phyloP scores from a whole-genome alignment of 2,329 filamentous ascomycete genomes.

The Cladophialophora carrionii region DNA sequence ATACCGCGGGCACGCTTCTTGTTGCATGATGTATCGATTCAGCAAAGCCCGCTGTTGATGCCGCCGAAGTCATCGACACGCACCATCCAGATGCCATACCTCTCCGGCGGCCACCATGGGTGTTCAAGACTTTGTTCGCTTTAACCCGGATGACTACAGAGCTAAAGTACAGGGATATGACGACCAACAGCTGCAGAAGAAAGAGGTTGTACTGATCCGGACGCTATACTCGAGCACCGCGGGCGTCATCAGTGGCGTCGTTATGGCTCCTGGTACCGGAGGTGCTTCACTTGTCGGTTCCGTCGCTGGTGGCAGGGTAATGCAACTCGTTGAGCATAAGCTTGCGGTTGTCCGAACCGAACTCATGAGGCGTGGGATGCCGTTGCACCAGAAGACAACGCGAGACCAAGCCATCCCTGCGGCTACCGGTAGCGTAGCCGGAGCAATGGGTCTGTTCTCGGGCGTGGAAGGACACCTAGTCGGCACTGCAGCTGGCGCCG shows the following conservation, averaged over 20 bases:
- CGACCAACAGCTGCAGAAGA: slow-evolving; percentile 13
- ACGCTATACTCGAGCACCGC: slow-evolving; percentile 13
- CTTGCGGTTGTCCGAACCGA: slow-evolving; percentile 16
- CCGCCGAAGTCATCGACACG: background rate
- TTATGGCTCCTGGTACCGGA: slow-evolving; percentile 13
- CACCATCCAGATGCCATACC: background rate
- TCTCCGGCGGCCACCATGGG: slow-evolving; percentile 10
- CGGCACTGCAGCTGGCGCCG: slow-evolving; percentile 7
- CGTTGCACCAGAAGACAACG: slow-evolving; percentile 15
- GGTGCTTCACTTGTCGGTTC: slow-evolving; percentile 12
- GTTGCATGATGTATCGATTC: background rate
- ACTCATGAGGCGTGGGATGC: slow-evolving; percentile 8
- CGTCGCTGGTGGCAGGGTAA: slow-evolving; percentile 12
- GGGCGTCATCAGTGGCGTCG: slow-evolving; percentile 10
- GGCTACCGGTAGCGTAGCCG: slow-evolving; percentile 10
- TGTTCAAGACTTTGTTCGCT: slow-evolving; percentile 17
- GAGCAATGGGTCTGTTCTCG: slow-evolving; percentile 7
- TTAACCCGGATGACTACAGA: slow-evolving; percentile 15
- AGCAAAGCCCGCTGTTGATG: background rate
- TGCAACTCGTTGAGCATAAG: slow-evolving; percentile 17
- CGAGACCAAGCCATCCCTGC: slow-evolving; percentile 13
- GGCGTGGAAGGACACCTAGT: slow-evolving; percentile 16
- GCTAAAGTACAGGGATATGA: background rate
- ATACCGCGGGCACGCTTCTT: background rate
- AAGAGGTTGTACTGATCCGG: slow-evolving; percentile 15